A percentile compares a stretch with the other conserved stretches of the same genome.
These are phyloP conservation scores for Fusarium longipes DNA, from an alignment of 2,329 filamentous ascomycete genomes.

Conservation along the genomic window DNA sequence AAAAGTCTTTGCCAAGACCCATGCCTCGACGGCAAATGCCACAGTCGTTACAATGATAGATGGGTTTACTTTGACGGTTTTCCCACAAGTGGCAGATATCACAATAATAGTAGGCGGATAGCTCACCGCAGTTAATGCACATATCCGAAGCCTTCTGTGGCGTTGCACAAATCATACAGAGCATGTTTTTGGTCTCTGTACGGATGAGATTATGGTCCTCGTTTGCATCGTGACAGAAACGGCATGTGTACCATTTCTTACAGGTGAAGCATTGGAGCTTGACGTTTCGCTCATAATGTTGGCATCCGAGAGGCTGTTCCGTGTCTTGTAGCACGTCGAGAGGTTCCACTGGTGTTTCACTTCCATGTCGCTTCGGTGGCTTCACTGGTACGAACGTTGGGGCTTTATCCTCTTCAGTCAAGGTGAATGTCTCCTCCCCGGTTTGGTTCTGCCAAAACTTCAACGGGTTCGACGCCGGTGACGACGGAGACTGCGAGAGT, in stretches of 20 bases:
- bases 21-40: slow-evolving; percentile 93
- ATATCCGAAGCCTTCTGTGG: slow-evolving; percentile 84
- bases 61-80: slow-evolving; percentile 87
- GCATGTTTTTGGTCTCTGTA: slow-evolving; percentile 90
- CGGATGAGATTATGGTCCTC: slow-evolving; percentile 85
- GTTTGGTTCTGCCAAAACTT: slow-evolving; percentile 68
- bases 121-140: slow-evolving; percentile 80
- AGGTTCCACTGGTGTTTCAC: slow-evolving; percentile 51
- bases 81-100: slow-evolving; percentile 97
- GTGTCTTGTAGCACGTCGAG: slow-evolving; percentile 41
- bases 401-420: slow-evolving; percentile 70
- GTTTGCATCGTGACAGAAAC: slow-evolving; percentile 88
- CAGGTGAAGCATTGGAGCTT: slow-evolving; percentile 95
- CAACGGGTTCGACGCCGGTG: slow-evolving; percentile 60
- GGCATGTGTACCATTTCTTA: slow-evolving; percentile 91
- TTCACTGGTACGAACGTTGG: slow-evolving; percentile 74
- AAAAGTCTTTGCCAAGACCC: slow-evolving; percentile 95
- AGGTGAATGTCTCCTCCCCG: slow-evolving; percentile 60
- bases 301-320: slow-evolving; percentile 74
- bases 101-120: slow-evolving; percentile 91
- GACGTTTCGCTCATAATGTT: slow-evolving; percentile 95
- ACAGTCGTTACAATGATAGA: slow-evolving; percentile 96
- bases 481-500: slow-evolving; percentile 56
- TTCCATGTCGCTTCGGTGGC: slow-evolving; percentile 59
- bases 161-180: slow-evolving; percentile 94